Percentiles rank a stretch among this genome's conserved stretches.
phyloP scores from a whole-genome alignment of 2,329 filamentous ascomycete genomes.

The Rugonectria rugulosa region DNA sequence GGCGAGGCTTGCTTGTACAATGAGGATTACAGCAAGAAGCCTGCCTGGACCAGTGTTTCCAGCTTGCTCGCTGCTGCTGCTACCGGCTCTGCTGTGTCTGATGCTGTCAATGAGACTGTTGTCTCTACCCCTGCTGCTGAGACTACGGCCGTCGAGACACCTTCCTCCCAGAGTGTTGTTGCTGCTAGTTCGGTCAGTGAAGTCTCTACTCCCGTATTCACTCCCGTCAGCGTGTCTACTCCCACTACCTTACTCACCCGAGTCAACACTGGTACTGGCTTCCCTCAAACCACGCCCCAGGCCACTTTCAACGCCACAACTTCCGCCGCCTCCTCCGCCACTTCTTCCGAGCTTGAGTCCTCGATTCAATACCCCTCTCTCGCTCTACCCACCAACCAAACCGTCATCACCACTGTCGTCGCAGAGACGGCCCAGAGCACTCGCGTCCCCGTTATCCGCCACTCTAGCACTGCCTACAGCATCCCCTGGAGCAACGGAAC shows the following conservation, averaged over 20 bases:
- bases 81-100: conserved; percentile 21
- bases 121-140: conserved; percentile 7
- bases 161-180: not conserved
- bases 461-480: conserved; percentile 27
- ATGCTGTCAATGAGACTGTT: not conserved
- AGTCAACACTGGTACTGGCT: conserved; percentile 9
- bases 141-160: not conserved
- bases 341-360: conserved; percentile 22
- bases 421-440: not conserved
- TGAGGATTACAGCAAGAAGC: conserved; percentile 48
- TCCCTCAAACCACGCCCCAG: conserved; percentile 18
- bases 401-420: conserved; percentile 3
- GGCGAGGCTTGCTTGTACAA: conserved; percentile 52
- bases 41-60: conserved; percentile 49
- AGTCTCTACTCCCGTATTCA: conserved; percentile 13
- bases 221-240: conserved; percentile 8
- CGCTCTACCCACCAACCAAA: conserved; percentile 25
- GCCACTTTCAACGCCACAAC: conserved; percentile 29
- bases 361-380: conserved; percentile 23
- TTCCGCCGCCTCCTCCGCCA: conserved; percentile 20
- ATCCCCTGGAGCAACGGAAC: conserved; percentile 33
- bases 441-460: conserved; percentile 32
- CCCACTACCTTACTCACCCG: conserved; percentile 17
- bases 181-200: not conserved
- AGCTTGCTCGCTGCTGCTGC: conserved; percentile 43